Evolutionary conservation across 345 rosid genomes (phyloP).

Genomic region (Mercurialis annua): DNA sequence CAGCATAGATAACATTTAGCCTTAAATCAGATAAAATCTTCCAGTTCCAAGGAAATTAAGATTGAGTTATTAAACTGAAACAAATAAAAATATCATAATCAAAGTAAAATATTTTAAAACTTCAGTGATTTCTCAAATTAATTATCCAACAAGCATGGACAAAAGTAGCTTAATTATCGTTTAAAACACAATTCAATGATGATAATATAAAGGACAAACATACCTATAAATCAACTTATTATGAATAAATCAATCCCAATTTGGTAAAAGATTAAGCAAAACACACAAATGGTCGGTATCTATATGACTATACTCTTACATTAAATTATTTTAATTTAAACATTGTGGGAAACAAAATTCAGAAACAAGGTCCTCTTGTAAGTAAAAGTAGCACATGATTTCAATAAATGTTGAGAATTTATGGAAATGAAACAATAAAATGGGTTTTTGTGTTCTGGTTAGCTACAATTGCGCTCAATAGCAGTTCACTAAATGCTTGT

Average conservation of each 20-base stretch:
- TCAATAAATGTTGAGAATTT: conserved; percentile 32
- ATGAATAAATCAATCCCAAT: not conserved
- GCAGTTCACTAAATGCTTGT: conserved; percentile 37
- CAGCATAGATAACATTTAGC: too few relatives aligned
- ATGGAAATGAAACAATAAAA: conserved; percentile 22
- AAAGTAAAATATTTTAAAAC: too few relatives aligned
- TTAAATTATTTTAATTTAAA: too few relatives aligned
- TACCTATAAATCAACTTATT: conserved; percentile 1
- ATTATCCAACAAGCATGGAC: too few relatives aligned
- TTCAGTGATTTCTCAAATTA: too few relatives aligned
- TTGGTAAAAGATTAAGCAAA: not conserved
- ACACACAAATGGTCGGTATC: not conserved
- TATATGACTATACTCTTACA: too few relatives aligned
- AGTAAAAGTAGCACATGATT: conserved; percentile 30
- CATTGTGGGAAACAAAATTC: too few relatives aligned
- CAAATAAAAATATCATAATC: too few relatives aligned
- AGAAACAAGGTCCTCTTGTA: not conserved
- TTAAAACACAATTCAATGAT: not conserved
- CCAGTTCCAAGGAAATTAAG: too few relatives aligned
- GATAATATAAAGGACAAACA: conserved; percentile 8
- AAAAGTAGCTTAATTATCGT: not conserved
- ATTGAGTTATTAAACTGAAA: too few relatives aligned
- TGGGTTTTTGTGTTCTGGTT: conserved; percentile 21
- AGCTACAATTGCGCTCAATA: conserved; percentile 38
- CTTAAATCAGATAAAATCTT: too few relatives aligned